A percentile compares a stretch with the other conserved stretches of the same genome.
These are phyloP conservation scores for Annulohypoxylon nitens DNA, from an alignment of 495 filamentous ascomycete species.

Conservation along the genomic window DNA sequence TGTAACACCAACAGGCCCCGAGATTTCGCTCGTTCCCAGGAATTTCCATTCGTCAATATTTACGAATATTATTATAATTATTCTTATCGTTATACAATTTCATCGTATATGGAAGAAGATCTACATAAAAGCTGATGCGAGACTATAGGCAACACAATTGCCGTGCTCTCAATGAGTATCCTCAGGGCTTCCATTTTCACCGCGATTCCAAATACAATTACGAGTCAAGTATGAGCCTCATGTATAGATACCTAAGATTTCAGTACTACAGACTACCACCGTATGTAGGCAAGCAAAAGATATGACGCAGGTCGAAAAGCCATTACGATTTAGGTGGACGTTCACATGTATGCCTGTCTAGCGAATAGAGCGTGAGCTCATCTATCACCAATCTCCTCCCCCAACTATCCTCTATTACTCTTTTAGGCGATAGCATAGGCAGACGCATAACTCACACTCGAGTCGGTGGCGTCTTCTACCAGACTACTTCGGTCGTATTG, in stretches of 20 bases:
- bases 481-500: constrained; percentile 92
- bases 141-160: not conserved
- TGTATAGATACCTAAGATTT: not conserved
- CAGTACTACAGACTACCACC: too few species aligned
- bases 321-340: constrained; percentile 2
- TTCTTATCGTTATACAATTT: too few species aligned
- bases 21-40: not conserved
- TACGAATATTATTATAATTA: not conserved
- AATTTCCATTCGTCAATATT: constrained; percentile 3
- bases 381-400: constrained; percentile 28
- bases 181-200: not conserved
- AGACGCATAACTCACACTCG: constrained; percentile 94
- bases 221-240: not conserved
- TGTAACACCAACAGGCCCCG: constrained; percentile 5
- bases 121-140: not conserved
- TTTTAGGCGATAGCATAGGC: constrained; percentile 75
- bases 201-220: not conserved
- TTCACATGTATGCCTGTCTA: constrained; percentile 24
- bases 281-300: not conserved
- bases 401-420: not conserved
- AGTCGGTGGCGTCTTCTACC: constrained; percentile 76
- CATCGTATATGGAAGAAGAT: not conserved
- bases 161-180: not conserved
- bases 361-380: constrained; percentile 27
- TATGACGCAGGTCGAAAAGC: not conserved